These are phyloP conservation scores for Mimosa bimucronata DNA, from an alignment of 306 rosid species.

Conservation along the genomic window DNA sequence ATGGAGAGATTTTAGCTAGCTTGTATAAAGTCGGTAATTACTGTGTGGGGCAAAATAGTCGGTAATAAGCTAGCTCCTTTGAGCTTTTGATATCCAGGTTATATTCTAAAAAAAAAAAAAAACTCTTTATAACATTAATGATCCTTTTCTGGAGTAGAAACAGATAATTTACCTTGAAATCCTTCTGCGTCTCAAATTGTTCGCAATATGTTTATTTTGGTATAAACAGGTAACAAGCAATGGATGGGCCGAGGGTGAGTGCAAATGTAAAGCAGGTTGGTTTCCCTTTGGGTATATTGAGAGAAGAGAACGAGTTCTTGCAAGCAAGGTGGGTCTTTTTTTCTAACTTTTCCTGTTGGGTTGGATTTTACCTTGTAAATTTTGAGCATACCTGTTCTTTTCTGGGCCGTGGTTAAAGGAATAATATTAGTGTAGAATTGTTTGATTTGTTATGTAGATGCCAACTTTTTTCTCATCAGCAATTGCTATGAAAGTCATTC, in stretches of 20 bases:
- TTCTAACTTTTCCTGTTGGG: conserved; percentile 44
- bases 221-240: conserved; percentile 59
- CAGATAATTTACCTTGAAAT: conserved; percentile 6
- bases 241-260: conserved; percentile 93
- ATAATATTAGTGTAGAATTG: conserved; percentile 27
- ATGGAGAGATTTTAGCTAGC: not conserved
- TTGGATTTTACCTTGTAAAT: conserved; percentile 36
- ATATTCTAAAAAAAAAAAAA: too few relatives aligned
- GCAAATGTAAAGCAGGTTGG: conserved; percentile 88
- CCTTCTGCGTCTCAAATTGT: conserved; percentile 1
- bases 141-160: not conserved
- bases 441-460: conserved; percentile 47
- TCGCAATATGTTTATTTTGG: conserved; percentile 27
- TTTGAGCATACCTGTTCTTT: conserved; percentile 42
- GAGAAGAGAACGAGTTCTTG: conserved; percentile 80
- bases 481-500: conserved; percentile 30
- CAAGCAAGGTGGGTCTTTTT: conserved; percentile 86
- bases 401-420: conserved; percentile 19
- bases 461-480: conserved; percentile 31
- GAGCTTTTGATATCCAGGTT: too few relatives aligned
- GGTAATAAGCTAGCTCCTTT: too few relatives aligned
- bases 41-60: not conserved
- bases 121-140: not conserved
- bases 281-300: conserved; percentile 75
- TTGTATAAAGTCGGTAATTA: not conserved